Evolutionary conservation across 2,329 filamentous ascomycete genomes (phyloP), one percentile per base, ranked within the genome.

Genomic region (Rhinocladiella similis): DNA sequence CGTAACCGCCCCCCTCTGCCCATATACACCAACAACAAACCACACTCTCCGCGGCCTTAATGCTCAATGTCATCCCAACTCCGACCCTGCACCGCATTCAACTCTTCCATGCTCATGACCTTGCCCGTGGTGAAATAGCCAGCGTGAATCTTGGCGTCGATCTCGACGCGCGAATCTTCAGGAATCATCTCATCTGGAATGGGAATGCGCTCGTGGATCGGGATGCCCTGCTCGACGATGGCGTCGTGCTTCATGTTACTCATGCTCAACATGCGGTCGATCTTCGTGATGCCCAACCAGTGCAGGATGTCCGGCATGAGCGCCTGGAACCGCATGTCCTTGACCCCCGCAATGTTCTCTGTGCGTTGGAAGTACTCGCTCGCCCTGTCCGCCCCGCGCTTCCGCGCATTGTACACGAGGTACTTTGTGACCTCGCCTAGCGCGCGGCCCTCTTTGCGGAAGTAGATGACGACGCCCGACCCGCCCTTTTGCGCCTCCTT

Each of bases 181-280:
- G 94, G 94, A 66, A 97, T 97, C 83, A 94, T 86, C 29, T 94
- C 89, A 63, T 96, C 91, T 3, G 93, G 94, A 62, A 97, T 90
- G 59, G 95, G 91, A 47, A 97, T 86, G 59, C 92, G 84, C 76
- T 97, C 91, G 67, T 88, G 82, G 66, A 97, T 97, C 27, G 91
- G 90, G 65, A 80, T 80, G 1, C 77, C 77, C 42, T 77, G 75
- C 13, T 77, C 71, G 3, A 80, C 77, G 57, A 80, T 80, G 18
- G 77, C 77, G 55, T 80, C 77, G 54, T 80, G 70, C 62, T 80
- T 80, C 77, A 80, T 80, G 60, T 97, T 96, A 75, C 90, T 96
- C 94, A 97, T 97, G 77, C 90, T 96, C 66, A 97, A 79, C 94
- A 97, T 99, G 59, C 92, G 83, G 73, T 99, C 94, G 69, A 99